A percentile compares a stretch with the other conserved stretches of the same genome.
phyloP scores from a whole-genome alignment of 768 basidiomycete species.

The Lactarius psammicola region DNA sequence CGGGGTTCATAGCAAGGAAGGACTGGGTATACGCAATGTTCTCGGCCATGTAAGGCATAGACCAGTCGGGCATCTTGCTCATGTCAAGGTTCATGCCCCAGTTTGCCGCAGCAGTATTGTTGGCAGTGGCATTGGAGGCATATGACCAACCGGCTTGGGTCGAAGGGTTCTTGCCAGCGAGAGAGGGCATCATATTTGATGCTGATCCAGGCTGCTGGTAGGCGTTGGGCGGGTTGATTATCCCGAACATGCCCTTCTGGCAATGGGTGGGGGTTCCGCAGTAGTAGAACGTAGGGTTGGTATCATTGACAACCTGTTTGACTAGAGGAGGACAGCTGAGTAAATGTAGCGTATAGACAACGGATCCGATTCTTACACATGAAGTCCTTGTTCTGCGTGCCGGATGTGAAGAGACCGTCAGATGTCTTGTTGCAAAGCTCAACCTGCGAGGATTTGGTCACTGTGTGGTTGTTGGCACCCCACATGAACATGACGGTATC shows the following conservation, averaged over 20 bases:
- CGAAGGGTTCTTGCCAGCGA: constrained; percentile 44
- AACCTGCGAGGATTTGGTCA: constrained; percentile 72
- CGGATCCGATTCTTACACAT: constrained; percentile 42
- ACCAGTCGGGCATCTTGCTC: constrained; percentile 51
- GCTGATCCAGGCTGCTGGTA: constrained; percentile 47
- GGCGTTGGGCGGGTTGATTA: constrained; percentile 64
- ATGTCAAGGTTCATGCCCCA: constrained; percentile 71
- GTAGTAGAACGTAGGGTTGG: constrained; percentile 71
- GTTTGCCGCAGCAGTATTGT: constrained; percentile 45
- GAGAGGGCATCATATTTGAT: constrained; percentile 49
- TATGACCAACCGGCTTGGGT: constrained; percentile 56
- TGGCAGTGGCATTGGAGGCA: constrained; percentile 47
- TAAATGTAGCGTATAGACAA: constrained; percentile 29
- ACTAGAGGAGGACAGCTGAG: constrained; percentile 35
- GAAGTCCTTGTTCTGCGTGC: constrained; percentile 60
- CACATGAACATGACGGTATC: constrained; percentile 77
- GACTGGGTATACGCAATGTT: constrained; percentile 54
- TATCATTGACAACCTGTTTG: constrained; percentile 70
- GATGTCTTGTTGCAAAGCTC: constrained; percentile 70
- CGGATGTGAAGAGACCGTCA: constrained; percentile 60
- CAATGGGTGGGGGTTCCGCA: constrained; percentile 72
- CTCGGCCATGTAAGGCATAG: constrained; percentile 49
- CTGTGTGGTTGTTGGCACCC: constrained; percentile 78
- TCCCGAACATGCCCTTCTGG: constrained; percentile 82
- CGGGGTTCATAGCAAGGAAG: constrained; percentile 50